Percentiles rank a stretch among this genome's conserved stretches.
phyloP scores from a whole-genome alignment of 169 alveolate species.

The Babesia bovis region DNA sequence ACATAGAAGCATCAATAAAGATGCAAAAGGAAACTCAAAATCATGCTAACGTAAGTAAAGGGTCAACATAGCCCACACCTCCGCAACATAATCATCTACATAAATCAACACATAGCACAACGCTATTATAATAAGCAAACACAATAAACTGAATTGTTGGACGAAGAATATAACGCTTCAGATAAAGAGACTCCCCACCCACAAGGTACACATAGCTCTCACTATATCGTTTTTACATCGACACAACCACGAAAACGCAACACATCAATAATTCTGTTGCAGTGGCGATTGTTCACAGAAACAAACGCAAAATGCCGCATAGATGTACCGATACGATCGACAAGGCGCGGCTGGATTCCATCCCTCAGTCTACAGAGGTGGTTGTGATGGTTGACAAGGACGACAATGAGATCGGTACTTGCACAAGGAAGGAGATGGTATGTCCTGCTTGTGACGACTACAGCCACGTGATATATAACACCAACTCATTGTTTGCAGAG shows the following conservation, averaged over 20 bases:
- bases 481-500: constrained; percentile 29
- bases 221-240: background rate
- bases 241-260: background rate
- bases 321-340: constrained; percentile 26
- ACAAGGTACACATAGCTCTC: constrained; percentile 28
- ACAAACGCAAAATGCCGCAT: constrained; percentile 12
- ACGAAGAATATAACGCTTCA: background rate
- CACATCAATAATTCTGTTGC: background rate
- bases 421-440: constrained; percentile 52
- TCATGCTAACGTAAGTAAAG: background rate
- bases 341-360: constrained; percentile 42
- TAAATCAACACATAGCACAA: background rate
- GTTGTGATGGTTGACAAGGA: constrained; percentile 49
- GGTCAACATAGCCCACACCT: background rate
- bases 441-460: background rate
- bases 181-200: constrained; percentile 17
- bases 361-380: constrained; percentile 44
- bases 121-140: background rate
- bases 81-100: background rate
- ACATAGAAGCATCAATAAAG: constrained; percentile 4
- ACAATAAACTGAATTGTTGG: background rate
- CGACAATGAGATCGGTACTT: constrained; percentile 42
- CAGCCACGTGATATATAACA: background rate
- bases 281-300: background rate
- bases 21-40: background rate